Evolutionary conservation across 192 early-diverging fungal species (phyloP), one percentile per base, ranked within the genome.

Genomic region (Fimicolochytrium jonesii): DNA sequence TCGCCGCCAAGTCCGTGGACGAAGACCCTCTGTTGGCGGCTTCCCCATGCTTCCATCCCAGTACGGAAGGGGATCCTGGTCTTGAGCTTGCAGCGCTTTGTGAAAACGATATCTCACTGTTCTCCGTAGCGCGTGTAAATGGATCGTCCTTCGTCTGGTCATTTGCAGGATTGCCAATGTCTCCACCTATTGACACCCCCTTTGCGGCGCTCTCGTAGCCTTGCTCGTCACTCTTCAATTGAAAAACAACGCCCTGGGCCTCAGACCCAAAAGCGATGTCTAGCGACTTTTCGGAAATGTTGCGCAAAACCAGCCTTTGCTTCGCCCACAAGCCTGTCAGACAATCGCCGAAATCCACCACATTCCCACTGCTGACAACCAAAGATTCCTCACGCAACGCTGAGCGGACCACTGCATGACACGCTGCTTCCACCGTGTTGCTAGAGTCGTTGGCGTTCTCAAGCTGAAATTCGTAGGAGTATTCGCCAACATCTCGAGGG

Each of bases 261-360:
- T 82, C 80, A 26, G 63, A 56, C 7, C 62, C 31, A 48, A 97
- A 89, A 33, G 80, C 80, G 41, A 98, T 78, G 28, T 92, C 90
- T 3, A 95, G 69, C 0, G 88, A 78, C 7, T 69, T 53, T 10
- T 90, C 88, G 36, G 87, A 82, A 18, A 93, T 74, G 66, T 96
- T 98, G 31, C 84, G 88, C 30, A 98, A 69, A 0, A 88, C 75
- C 4, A 97, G 71, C 37, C 87, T 81, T 62, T 90, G 84, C 53
- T 83, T 83, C 22, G 85, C 87, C 88, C 91, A 90, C n/a, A 77
- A 62, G n/a, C 94, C 94, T 36, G 91, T 89, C 59, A 82, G 86
- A 66, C 93, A 95, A 61, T 97, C 92, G 36, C 92, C 92, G 80
- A 98, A 98, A 67, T 97, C 92, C 25, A 98, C 57, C 35, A 75